A percentile compares a stretch with the other conserved stretches of the same genome.
Conservation (phyloP, 2,329 filamentous ascomycete species). For the Alternaria sp. region DNA sequence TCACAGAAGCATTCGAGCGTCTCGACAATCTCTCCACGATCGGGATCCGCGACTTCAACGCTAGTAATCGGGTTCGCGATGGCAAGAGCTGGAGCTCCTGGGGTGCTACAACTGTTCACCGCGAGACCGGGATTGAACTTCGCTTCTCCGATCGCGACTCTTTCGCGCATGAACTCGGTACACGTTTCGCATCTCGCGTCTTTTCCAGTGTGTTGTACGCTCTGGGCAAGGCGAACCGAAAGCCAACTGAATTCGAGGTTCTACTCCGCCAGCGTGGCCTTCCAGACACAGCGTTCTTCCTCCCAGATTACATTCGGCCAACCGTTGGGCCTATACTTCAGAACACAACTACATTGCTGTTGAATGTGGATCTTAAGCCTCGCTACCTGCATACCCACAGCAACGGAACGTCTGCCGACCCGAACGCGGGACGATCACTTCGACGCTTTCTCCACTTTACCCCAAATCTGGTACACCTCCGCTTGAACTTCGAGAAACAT, state of each 20-base stretch:
- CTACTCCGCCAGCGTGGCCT: conserved; percentile 54
- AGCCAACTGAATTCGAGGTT: conserved; percentile 59
- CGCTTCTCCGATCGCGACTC: conserved; percentile 15
- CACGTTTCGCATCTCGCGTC: conserved; percentile 25
- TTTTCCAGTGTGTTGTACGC: conserved; percentile 34
- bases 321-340: conserved; percentile 55
- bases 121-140: conserved; percentile 48
- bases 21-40: conserved; percentile 65
- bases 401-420: conserved; percentile 14
- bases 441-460: conserved; percentile 53
- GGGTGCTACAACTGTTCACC: conserved; percentile 55
- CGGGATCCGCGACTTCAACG: conserved; percentile 68
- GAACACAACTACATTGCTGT: conserved; percentile 58
- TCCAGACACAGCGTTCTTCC: conserved; percentile 55
- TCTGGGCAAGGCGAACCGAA: conserved; percentile 43
- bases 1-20: conserved; percentile 65
- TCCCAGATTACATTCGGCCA: conserved; percentile 54
- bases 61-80: conserved; percentile 61
- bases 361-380: conserved; percentile 42
- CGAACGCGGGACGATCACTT: conserved; percentile 27
- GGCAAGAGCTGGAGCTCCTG: conserved; percentile 64
- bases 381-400: conserved; percentile 23
- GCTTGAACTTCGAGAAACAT: conserved; percentile 59
- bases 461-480: conserved; percentile 60
- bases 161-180: conserved; percentile 8